Percentiles rank a stretch among this genome's conserved stretches.
phyloP scores from a whole-genome alignment of 192 early-diverging fungal species.

The Gryganskiella cystojenkinii region DNA sequence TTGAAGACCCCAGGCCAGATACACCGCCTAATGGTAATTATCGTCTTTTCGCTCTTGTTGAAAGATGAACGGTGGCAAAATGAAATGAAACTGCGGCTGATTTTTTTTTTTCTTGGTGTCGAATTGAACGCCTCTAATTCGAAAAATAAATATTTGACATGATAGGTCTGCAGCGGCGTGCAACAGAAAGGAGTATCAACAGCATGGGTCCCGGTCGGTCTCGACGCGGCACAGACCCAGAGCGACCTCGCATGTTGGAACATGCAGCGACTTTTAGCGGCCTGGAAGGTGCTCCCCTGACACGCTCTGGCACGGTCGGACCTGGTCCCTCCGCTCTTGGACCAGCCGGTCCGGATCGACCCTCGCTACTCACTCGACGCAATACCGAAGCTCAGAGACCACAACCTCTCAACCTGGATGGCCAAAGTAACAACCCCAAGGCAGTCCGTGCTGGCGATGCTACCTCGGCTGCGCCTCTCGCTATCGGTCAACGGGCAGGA shows the following conservation, averaged over 20 bases:
- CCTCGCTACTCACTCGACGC: slow-evolving; percentile 24
- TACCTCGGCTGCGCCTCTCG: slow-evolving; percentile 1
- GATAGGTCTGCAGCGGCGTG: slow-evolving; percentile 49
- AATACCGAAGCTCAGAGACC: slow-evolving; percentile 39
- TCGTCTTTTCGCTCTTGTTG: slow-evolving; percentile 6
- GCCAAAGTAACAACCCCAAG: neutral
- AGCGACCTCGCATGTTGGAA: slow-evolving; percentile 35
- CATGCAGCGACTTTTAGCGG: slow-evolving; percentile 36
- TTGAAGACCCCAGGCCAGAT: slow-evolving; percentile 33
- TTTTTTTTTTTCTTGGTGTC: slow-evolving; percentile 7
- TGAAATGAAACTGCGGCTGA: no score
- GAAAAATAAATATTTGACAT: no score
- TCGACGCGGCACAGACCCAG: slow-evolving; percentile 10
- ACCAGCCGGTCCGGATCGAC: slow-evolving; percentile 39
- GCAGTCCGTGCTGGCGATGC: neutral
- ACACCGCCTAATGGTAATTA: slow-evolving; percentile 37
- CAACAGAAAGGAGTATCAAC: slow-evolving; percentile 22
- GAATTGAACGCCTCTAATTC: no score
- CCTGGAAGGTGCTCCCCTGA: slow-evolving; percentile 5
- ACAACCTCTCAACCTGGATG: slow-evolving; percentile 20
- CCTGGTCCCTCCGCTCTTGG: slow-evolving; percentile 24
- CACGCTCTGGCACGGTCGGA: slow-evolving; percentile 10
- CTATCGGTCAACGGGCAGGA: neutral
- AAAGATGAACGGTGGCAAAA: no score
- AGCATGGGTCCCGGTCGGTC: slow-evolving; percentile 11